A percentile compares a stretch with the other conserved stretches of the same genome.
Conservation (phyloP, 1,139 yeast species). For the Yamadazyma atlantica region DNA sequence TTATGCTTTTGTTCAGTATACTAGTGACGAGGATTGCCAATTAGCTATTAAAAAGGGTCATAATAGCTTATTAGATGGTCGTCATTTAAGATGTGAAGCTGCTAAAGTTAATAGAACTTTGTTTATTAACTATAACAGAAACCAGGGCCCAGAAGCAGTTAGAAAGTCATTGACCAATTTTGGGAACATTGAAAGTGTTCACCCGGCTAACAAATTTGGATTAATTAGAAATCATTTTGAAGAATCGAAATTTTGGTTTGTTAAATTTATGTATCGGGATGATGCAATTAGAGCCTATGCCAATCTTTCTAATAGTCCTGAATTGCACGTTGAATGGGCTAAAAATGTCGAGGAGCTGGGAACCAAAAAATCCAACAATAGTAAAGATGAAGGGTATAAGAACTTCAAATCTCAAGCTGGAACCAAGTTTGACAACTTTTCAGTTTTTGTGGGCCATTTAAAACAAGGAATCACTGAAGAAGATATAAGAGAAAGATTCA, state of each 20-base stretch:
- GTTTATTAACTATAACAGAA: slow-evolving; percentile 42
- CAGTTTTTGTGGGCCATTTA: slow-evolving; percentile 78
- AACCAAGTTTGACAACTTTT: slow-evolving; percentile 57
- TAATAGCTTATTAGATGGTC: slow-evolving; percentile 65
- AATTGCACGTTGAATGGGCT: slow-evolving; percentile 76
- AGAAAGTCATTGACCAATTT: slow-evolving; percentile 42
- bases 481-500: slow-evolving; percentile 56
- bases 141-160: slow-evolving; percentile 30
- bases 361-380: not conserved
- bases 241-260: slow-evolving; percentile 62
- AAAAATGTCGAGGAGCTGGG: slow-evolving; percentile 57
- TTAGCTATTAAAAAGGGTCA: slow-evolving; percentile 70
- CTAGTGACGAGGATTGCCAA: slow-evolving; percentile 67
- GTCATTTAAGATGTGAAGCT: slow-evolving; percentile 81
- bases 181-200: slow-evolving; percentile 75
- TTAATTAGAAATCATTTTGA: slow-evolving; percentile 14
- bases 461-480: slow-evolving; percentile 53
- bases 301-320: slow-evolving; percentile 51
- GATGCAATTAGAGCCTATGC: slow-evolving; percentile 91
- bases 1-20: slow-evolving; percentile 90
- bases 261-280: slow-evolving; percentile 80
- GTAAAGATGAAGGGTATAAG: slow-evolving; percentile 24
- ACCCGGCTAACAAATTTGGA: slow-evolving; percentile 48
- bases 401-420: slow-evolving; percentile 7
- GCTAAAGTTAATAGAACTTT: slow-evolving; percentile 90